Base-by-base conservation (phyloP, 2,329 filamentous ascomycete genomes). In the Calonectria hongkongensis region DNA sequence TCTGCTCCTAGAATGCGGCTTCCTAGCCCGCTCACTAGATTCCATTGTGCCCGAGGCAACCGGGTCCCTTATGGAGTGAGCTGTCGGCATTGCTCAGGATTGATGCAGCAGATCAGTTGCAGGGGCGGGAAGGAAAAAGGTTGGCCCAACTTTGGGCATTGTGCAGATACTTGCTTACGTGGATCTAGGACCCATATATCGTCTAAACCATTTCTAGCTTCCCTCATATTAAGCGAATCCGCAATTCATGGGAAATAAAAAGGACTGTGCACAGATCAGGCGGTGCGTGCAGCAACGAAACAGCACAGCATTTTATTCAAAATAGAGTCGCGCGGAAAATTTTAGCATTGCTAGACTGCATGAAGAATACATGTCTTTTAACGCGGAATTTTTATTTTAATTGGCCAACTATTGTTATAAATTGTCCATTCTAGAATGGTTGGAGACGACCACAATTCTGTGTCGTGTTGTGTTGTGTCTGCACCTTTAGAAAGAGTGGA, bases 91-190 rank as follows among this genome's bases (percentile, higher is more conserved):
- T 16, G 41, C n/a, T n/a, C 18, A 12, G 41, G 41, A 3, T 16
- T n/a, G 41, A 45, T n/a, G 41, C 18, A 45, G 41, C n/a, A 45
- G 41, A 45, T 45, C 18, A n/a, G 16, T 9, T 45, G 41, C 41
- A n/a, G 41, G 41, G 41, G 41, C 41, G 16, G 18, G 41, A 45
- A n/a, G 4, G 41, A n/a, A 45, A n/a, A n/a, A 45, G 41, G 41
- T 18, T n/a, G 41, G 16, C 16, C 41, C 41, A 45, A 45, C 41
- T 45, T 12, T 45, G 15, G 41, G 41, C 41, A 45, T n/a, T 6
- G 41, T 45, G 41, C 41, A 45, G 41, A 45, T 45, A 45, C n/a
- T 45, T 45, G 41, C 41, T 45, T 45, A 45, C 41, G 41, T 45
- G 41, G 41, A 45, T 45, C 41, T n/a, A 10, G 33, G 33, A 36